These are phyloP conservation scores for Helianthus annuus DNA, from an alignment of 129 eudicot genomes.

Conservation along the genomic window HanXRQr2.0-SUNRISE NC_035438.2:22814725-22815224, in stretches of 20 bases:
- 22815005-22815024: not conserved
- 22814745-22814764: conserved; percentile 13
- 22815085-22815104: conserved; percentile 49
- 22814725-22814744: not conserved
- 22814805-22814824: conserved; percentile 58
- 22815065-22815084: conserved; percentile 43
- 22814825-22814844: conserved; percentile 73
- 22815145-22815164: conserved; percentile 13
- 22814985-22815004: not conserved
- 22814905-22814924: conserved; percentile 89
- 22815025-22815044: conserved; percentile 17
- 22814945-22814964: conserved; percentile 78
- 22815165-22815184: conserved; percentile 17
- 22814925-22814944: conserved; percentile 84
- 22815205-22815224: conserved; percentile 33
- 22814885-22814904: conserved; percentile 73
- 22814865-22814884: conserved; percentile 73
- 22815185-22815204: conserved; percentile 25
- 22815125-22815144: conserved; percentile 1
- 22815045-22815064: conserved; percentile 34
- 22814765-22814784: conserved; percentile 19
- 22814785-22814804: conserved; percentile 41
- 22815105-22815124: not conserved
- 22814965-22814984: conserved; percentile 37
- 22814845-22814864: conserved; percentile 58